These are phyloP conservation scores for Platanus orientalis DNA, from an alignment of 164 flowering plant genomes.

Conservation along the genomic window DNA sequence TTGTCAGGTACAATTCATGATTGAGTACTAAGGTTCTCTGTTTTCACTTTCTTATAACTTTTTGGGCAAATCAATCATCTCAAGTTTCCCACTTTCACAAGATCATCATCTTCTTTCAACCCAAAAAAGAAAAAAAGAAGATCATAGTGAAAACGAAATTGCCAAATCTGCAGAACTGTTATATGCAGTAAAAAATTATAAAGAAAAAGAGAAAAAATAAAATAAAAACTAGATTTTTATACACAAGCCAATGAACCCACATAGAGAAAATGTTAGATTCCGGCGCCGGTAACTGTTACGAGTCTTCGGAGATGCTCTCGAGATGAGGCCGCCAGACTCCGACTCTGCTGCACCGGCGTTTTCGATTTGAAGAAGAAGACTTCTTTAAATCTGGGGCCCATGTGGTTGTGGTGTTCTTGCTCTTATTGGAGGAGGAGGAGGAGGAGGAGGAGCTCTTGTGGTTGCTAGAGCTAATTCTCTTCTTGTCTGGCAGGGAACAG, in stretches of 20 bases:
- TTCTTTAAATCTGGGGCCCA: constrained; percentile 16
- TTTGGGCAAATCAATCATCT: too few relatives aligned
- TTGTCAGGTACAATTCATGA: neutral
- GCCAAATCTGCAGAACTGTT: constrained; percentile 27
- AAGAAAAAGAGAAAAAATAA: too few relatives aligned
- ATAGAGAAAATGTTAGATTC: too few relatives aligned
- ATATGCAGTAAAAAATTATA: constrained; percentile 9
- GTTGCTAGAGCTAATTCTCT: neutral
- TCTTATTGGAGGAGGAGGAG: constrained; percentile 13
- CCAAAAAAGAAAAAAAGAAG: too few relatives aligned
- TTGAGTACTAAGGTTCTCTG: neutral
- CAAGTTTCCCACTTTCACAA: neutral
- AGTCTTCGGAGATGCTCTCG: constrained; percentile 68
- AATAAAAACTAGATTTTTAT: constrained; percentile 2
- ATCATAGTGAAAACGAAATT: neutral
- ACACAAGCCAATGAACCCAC: constrained; percentile 4
- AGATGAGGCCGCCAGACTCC: constrained; percentile 72
- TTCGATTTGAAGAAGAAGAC: constrained; percentile 23
- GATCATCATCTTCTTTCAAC: too few relatives aligned
- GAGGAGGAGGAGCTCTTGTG: constrained; percentile 9
- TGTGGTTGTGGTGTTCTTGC: constrained; percentile 8
- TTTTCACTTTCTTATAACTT: too few relatives aligned
- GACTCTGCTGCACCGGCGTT: constrained; percentile 38
- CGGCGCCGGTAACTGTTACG: constrained; percentile 18
- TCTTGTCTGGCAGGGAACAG: constrained; percentile 36